Conservation (phyloP, 306 rosid genomes). For the Argentina anserina region DNA sequence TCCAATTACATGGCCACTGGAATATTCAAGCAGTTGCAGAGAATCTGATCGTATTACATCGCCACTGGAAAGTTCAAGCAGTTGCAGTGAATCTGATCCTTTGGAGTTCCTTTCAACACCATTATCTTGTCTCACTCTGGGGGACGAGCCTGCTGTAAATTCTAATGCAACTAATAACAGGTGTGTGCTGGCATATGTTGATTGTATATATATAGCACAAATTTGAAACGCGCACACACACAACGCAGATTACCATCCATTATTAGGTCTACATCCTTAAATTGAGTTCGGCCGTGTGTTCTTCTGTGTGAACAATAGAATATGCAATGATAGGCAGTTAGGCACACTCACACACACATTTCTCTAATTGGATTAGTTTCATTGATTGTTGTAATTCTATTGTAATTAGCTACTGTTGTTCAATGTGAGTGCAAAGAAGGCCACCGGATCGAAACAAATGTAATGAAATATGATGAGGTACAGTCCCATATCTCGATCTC, state of each 20-base stretch:
- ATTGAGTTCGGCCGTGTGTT: neutral
- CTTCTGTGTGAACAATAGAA: neutral
- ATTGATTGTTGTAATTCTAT: neutral
- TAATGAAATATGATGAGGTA: neutral
- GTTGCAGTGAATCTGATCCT: neutral
- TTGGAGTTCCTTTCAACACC: neutral
- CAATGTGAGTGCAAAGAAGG: too few species aligned
- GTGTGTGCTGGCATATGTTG: neutral
- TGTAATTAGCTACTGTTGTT: too few species aligned
- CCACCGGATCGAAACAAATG: neutral
- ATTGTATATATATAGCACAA: too few species aligned
- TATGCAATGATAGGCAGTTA: neutral
- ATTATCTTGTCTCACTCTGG: neutral
- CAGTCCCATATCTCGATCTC: neutral
- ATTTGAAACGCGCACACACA: neutral
- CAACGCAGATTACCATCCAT: neutral
- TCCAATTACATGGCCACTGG: conserved; percentile 1
- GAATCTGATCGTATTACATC: neutral
- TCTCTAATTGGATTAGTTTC: neutral
- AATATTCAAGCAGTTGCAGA: neutral
- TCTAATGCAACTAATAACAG: neutral
- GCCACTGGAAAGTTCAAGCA: neutral
- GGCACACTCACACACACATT: neutral
- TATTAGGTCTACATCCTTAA: neutral
- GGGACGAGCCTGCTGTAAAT: neutral